Evolutionary conservation across 2,329 filamentous ascomycete genomes (phyloP).

Genomic region (Sclerotinia glacialis): DNA sequence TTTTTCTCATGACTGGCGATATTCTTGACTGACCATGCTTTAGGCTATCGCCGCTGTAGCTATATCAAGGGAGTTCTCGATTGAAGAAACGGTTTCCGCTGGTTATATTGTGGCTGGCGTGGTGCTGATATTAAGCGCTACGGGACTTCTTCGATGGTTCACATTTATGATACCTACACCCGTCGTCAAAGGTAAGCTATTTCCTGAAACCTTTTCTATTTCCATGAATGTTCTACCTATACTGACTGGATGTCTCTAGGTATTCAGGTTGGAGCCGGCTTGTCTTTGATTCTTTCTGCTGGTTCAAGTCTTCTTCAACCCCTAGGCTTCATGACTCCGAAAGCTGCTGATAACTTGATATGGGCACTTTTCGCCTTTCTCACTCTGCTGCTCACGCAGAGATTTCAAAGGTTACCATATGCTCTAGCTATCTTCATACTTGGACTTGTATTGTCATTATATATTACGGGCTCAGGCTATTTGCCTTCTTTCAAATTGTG

Average conservation of each 20-base stretch:
- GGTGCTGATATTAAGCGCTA: conserved; percentile 74
- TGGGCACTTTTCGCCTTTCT: conserved; percentile 75
- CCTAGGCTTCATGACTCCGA: conserved; percentile 64
- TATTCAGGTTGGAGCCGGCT: conserved; percentile 87
- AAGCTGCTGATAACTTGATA: conserved; percentile 71
- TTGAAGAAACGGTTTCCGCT: conserved; percentile 73
- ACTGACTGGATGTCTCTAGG: conserved; percentile 40
- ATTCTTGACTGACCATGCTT: conserved; percentile 42
- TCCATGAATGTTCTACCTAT: neutral
- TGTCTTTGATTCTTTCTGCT: conserved; percentile 77
- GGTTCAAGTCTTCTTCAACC: conserved; percentile 65
- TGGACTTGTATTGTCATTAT: conserved; percentile 63
- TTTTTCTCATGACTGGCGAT: neutral
- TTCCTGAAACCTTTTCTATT: neutral
- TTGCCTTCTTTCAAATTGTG: conserved; percentile 58
- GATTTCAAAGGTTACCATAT: conserved; percentile 68
- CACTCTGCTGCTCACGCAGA: conserved; percentile 65
- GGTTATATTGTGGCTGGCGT: conserved; percentile 74
- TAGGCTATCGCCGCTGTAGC: conserved; percentile 85
- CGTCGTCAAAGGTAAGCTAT: conserved; percentile 70
- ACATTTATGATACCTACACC: conserved; percentile 69
- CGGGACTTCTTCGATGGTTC: conserved; percentile 73
- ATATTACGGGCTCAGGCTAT: conserved; percentile 41
- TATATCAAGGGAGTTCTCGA: conserved; percentile 65
- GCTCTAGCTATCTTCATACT: conserved; percentile 69